Base-by-base conservation (phyloP, 1,284 basidiomycete genomes). In the Ustilago cynodontis region DNA sequence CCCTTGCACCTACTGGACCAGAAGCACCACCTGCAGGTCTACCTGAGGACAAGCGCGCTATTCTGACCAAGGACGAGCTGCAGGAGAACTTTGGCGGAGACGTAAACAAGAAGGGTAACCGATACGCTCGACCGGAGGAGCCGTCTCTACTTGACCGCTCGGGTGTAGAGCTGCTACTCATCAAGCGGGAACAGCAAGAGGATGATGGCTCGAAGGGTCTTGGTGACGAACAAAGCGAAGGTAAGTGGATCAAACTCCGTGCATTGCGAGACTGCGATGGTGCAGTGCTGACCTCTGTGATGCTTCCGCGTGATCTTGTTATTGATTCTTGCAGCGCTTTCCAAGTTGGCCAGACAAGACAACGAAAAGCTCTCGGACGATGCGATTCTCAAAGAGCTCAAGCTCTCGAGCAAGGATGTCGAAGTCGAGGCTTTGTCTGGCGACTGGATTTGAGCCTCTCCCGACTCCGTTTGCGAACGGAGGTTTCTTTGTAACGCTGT, bases 161-260 rank as follows among this genome's bases (percentile, higher is more conserved):
- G 41, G 79, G 79, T 29, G 76, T 81, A 16, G 79, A 81, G 60
- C 54, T 81, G 37, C 49, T 81, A 13, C 50, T 79, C 45, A 79
- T 77, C 58, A 77, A 77, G 65, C 59, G 70, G 22, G 66, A 65
- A 45, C 59, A 70, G 39, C 68, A 81, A 63, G 69, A 76, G 41
- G 71, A 78, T 16, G 59, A 68, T 9, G 74, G 69, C n/a, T 51
- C 65, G 8, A 51, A 72, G 55, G 78, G 78, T 20, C 65, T 71
- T 16, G 70, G 77, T 22, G 78, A 79, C 16, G 65, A 68, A 26
- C 78, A 80, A 54, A 68, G 57, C 51, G 53, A 75, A 52, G 66
- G 66, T 74, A 51, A 60, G 63, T 56, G 24, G 20, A 9, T 16
- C 7, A 6, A 20, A 20, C 7, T 2, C 54, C 8, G 9, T 8